Conservation (phyloP, 371 early-diverging fungal species). For the Rhizomucor pusillus region DNA sequence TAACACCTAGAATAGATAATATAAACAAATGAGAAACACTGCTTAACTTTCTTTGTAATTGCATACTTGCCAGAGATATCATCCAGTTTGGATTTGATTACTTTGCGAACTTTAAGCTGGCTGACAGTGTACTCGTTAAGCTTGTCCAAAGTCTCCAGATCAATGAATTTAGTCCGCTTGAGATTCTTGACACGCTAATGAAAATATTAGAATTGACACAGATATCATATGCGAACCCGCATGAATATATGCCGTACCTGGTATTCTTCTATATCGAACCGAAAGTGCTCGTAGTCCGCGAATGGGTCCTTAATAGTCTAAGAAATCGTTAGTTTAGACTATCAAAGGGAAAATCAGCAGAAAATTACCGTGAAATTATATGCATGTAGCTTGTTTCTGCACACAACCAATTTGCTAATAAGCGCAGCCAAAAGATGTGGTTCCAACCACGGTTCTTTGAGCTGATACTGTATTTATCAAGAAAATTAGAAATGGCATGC, state of each 20-base stretch:
- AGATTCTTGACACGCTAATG: constrained; percentile 30
- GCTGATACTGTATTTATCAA: constrained; percentile 11
- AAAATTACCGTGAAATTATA: constrained; percentile 57
- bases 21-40: background rate
- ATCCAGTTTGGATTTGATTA: constrained; percentile 61
- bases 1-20: constrained; percentile 23
- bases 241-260: constrained; percentile 35
- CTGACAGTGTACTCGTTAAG: constrained; percentile 34
- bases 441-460: constrained; percentile 57
- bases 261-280: constrained; percentile 51
- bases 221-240: background rate
- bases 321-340: background rate
- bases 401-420: constrained; percentile 53
- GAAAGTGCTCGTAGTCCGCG: constrained; percentile 51
- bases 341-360: too few relatives aligned
- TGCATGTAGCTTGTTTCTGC: constrained; percentile 58
- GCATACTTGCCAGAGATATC: constrained; percentile 52
- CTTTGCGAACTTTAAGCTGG: constrained; percentile 54
- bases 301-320: constrained; percentile 65
- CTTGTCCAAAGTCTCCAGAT: constrained; percentile 39
- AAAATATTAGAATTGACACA: background rate
- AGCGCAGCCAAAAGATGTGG: constrained; percentile 58
- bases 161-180: constrained; percentile 26
- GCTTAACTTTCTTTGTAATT: background rate
- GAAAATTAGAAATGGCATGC: background rate